Evolutionary conservation across 164 flowering plant species (phyloP), one percentile per base, ranked within the genome.

Genomic region (Nymphaea colorata): DNA sequence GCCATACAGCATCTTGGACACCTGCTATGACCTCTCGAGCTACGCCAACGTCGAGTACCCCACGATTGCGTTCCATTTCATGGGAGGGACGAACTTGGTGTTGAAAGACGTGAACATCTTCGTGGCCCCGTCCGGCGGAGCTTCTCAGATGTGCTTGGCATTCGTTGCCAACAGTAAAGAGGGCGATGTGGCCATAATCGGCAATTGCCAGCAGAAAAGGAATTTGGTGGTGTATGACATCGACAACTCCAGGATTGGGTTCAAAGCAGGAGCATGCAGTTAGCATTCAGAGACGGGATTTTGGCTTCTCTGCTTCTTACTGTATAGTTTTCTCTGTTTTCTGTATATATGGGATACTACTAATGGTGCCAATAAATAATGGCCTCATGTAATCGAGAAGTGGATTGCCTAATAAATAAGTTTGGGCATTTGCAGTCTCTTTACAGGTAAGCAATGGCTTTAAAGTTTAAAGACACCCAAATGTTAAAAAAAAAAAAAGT

Each of bases 1-100:
- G 16, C 53, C 73, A 6, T 67, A 78, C 4, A 76, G 86, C 8
- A 79, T 86, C n/a, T 76, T 90, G 4, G 96, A 90, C 72, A 87
- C 91, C 0, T 90, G 96, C 70, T 90, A 76, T 61, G 82, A 90
- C 18, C 68, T 88, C 3, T 76, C 73, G 43, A 64, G 57, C 0
- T 73, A 61, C 57, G 45, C 16, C 3, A 57, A 53, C 0, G 59
- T 78, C 12, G 15, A 51, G 3, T 57, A 75, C 5, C 85, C 85
- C 11, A 72, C 61, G 53, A 65, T 80, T 2, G 45, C 45, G 11
- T 61, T 82, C 45, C 41, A 42, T 3, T 82, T 76, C 66, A 45
- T 62, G 4, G 78, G 78, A 3, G 73, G 70, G 10, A 74, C 64
- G n/a, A 65, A 62, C 10, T 44, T 80, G 59, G 70, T 62, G 1